Percentiles rank a stretch among this genome's conserved stretches.
Evolutionary conservation across 495 filamentous ascomycete species (phyloP).

Genomic region (Trichoderma erinaceum): DNA sequence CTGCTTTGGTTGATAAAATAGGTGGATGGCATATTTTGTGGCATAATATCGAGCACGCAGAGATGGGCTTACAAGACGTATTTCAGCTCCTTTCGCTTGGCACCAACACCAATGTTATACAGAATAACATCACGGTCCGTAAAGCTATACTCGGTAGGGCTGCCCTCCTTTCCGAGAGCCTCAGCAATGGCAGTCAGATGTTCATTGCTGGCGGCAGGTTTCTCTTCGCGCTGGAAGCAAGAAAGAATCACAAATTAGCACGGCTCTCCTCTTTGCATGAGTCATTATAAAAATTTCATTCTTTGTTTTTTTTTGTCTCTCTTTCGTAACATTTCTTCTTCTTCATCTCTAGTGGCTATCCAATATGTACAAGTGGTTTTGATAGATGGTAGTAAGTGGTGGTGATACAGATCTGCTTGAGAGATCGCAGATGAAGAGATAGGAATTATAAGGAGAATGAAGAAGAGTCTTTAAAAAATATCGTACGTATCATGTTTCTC

Average conservation of each 20-base stretch:
- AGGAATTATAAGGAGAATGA: constrained; percentile 22
- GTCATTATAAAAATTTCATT: background rate
- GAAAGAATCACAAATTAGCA: constrained; percentile 22
- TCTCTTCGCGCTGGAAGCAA: constrained; percentile 23
- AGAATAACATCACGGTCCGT: constrained; percentile 83
- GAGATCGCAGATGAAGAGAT: constrained; percentile 20
- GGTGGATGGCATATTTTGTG: background rate
- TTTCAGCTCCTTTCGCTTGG: constrained; percentile 83
- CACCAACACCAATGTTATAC: constrained; percentile 92
- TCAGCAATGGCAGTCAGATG: constrained; percentile 67
- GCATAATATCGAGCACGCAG: background rate
- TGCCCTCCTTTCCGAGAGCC: constrained; percentile 63
- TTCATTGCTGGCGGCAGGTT: constrained; percentile 30
- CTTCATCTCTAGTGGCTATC: constrained; percentile 21
- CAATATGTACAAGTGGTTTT: constrained; percentile 24
- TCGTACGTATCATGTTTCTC: constrained; percentile 20
- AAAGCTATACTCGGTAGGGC: constrained; percentile 75
- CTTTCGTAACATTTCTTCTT: background rate
- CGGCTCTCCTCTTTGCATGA: constrained; percentile 5
- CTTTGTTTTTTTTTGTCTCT: background rate
- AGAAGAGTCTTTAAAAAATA: constrained; percentile 15
- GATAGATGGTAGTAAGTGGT: constrained; percentile 2
- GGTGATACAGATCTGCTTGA: constrained; percentile 12
- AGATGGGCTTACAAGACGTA: constrained; percentile 56
- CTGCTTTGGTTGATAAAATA: background rate